Percentiles rank a stretch among this genome's conserved stretches.
Evolutionary conservation across 257 asterid species (phyloP).

Genomic region (Anisodus acutangulus): DNA sequence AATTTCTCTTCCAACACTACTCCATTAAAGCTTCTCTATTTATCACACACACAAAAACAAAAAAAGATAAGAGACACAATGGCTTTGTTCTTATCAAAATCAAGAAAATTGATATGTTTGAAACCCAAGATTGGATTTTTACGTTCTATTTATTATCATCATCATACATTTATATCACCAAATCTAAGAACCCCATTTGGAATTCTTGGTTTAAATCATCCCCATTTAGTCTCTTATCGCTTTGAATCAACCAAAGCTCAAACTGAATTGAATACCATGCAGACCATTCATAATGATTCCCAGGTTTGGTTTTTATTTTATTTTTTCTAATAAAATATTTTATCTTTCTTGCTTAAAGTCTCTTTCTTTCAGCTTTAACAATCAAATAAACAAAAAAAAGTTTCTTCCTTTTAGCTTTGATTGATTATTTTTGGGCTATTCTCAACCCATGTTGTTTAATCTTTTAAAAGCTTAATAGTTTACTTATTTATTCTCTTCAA

Average conservation of each 20-base stretch:
- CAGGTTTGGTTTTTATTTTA: slow-evolving; percentile 41
- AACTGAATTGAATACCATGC: slow-evolving; percentile 36
- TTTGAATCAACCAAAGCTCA: slow-evolving; percentile 53
- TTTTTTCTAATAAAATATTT: too few species aligned
- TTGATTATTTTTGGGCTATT: not conserved
- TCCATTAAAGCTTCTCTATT: not conserved
- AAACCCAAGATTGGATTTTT: slow-evolving; percentile 41
- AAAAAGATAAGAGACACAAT: slow-evolving; percentile 36
- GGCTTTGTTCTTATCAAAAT: slow-evolving; percentile 59
- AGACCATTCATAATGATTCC: slow-evolving; percentile 37
- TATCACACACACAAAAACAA: not conserved
- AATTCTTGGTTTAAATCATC: slow-evolving; percentile 28
- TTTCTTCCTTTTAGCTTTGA: not conserved
- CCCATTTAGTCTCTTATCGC: slow-evolving; percentile 50
- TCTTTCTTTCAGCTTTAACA: too few species aligned
- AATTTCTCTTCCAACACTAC: not conserved
- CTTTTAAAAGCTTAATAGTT: too few species aligned
- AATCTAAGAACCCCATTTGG: slow-evolving; percentile 32
- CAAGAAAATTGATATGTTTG: slow-evolving; percentile 40
- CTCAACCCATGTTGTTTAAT: not conserved
- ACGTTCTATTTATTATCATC: slow-evolving; percentile 16
- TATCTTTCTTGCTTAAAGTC: not conserved
- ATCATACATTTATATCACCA: slow-evolving; percentile 33
- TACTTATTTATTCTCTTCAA: not conserved
- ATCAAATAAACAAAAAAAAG: too few species aligned